Evolutionary conservation across 2,329 filamentous ascomycete species (phyloP), one percentile per base, ranked within the genome.

Genomic region (Monilinia vaccinii-corymbosi): DNA sequence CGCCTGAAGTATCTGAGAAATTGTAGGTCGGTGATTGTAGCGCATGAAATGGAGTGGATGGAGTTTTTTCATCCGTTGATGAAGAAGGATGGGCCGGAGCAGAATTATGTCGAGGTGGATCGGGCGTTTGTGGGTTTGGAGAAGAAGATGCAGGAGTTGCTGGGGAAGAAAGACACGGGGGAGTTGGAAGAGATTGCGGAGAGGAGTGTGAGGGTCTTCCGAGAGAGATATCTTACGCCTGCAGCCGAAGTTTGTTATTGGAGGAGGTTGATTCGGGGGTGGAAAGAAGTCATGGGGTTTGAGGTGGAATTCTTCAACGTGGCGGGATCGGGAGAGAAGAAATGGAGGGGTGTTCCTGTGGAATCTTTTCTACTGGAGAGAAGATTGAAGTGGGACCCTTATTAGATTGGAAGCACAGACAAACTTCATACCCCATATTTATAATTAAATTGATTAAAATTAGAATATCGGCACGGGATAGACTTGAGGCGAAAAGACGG

Each of bases 231-330:
- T 65, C 69, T 78, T 50, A 77, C 75, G 62, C 73, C 75, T 21
- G 78, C 77, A 21, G 78, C 78, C 2, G 78, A 80, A 68, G 71
- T 67, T 61, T 81, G 79, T 63, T 81, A 80, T 71, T 81, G 79
- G 78, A 71, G 78, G 34, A 75, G 73, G 0, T 56, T 78, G 62
- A 67, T 81, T 32, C 71, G 72, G 56, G 77, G 76, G 0, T 81
- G 78, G 79, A 73, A 69, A 49, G 63, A 69, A 42, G 48, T 46
- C 13, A 53, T 59, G 57, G 57, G 57, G 11, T 59, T 59, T 23
- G 48, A 53, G 13, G 57, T 59, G 28, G 57, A 59, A 14, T 59
- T 59, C 34, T 59, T 53, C 7, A 40, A 48, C 23, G 34, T 48
- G 34, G 28, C 44, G 36, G 34, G n/a, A 3, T 31, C 1, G n/a